These are phyloP conservation scores for Schoenoplectus tabernaemontani DNA, from an alignment of 202 grass and related monocot genomes.

Conservation along the genomic window DNA sequence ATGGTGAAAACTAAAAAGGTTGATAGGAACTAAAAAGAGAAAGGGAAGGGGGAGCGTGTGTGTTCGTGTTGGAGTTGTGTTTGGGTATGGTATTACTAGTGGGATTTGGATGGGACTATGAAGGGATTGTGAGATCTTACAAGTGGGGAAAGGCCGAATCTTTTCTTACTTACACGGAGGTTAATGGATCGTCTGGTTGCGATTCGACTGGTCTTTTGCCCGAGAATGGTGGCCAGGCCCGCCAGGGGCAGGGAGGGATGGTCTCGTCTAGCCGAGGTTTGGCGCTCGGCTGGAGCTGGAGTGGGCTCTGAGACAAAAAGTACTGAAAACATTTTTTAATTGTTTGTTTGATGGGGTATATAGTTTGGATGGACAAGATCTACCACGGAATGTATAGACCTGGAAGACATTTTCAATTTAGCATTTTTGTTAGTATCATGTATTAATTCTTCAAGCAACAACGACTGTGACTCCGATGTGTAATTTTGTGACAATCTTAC, in stretches of 20 bases:
- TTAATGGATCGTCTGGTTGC: slow-evolving; percentile 1
- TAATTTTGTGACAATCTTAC: too few species aligned
- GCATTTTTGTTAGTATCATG: not conserved
- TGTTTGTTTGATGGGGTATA: not conserved
- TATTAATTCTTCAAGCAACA: not conserved
- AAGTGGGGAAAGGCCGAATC: slow-evolving; percentile 22
- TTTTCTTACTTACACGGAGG: not conserved
- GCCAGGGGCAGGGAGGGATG: not conserved
- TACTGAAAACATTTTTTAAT: not conserved
- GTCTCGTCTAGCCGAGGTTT: not conserved
- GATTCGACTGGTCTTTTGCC: not conserved
- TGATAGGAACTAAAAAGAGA: not conserved
- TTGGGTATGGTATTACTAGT: not conserved
- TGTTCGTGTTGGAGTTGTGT: not conserved
- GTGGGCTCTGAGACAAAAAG: not conserved
- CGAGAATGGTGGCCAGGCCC: too few species aligned
- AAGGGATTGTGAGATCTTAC: not conserved
- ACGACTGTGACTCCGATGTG: too few species aligned
- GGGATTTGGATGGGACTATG: not conserved
- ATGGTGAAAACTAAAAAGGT: not conserved
- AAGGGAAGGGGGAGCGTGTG: not conserved
- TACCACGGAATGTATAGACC: not conserved
- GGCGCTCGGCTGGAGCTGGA: not conserved
- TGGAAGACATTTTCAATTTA: not conserved
- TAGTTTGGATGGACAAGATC: not conserved